Base-by-base conservation (phyloP, 2,329 filamentous ascomycete species). In the Neospermospora avenae region DNA sequence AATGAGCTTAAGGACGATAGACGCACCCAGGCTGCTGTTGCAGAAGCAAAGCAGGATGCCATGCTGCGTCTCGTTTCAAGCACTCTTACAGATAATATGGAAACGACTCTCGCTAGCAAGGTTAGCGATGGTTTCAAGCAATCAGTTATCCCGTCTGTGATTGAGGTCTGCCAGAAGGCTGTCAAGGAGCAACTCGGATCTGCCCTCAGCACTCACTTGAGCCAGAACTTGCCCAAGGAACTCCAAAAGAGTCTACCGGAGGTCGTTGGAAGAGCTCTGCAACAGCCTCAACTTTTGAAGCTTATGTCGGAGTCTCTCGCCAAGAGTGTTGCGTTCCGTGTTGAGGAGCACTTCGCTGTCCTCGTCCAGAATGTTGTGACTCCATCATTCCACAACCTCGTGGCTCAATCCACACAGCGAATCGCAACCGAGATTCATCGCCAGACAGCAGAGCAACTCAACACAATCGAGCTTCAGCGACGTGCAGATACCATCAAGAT, bases 71-170 rank as follows among this genome's bases (percentile, higher is more conserved):
- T 90, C 56, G 84, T 90, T 3, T 89, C 87, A 1, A 83, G 79
- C 63, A 89, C 87, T 2, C 74, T 91, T 46, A 84, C 84, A 11
- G 85, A 88, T 62, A 90, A 90, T 59, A 84, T 90, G 24, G 87
- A 91, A 55, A 61, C 57, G 28, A 69, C 70, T 11, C 66, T 74
- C 41, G 62, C 61, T 55, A 65, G 82, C 35, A 83, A 86, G 35
- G 77, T 88, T 51, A 85, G 83, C 64, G 79, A 82, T 62, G 86
- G 86, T 70, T 85, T 84, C 20, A 81, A 87, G 74, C 87, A 89
- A 69, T 82, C 86, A 14, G 84, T 97, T 46, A 79, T 96, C 55
- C 93, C 95, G 11, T 80, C 86, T 34, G 78, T 98, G 59, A 83
- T 86, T 42, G 82, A 86, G 55, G 80, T 87, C 44, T 85, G 90